phyloP scores from a whole-genome alignment of 2,329 filamentous ascomycete species.

The Periconia macrospinosa region DNA sequence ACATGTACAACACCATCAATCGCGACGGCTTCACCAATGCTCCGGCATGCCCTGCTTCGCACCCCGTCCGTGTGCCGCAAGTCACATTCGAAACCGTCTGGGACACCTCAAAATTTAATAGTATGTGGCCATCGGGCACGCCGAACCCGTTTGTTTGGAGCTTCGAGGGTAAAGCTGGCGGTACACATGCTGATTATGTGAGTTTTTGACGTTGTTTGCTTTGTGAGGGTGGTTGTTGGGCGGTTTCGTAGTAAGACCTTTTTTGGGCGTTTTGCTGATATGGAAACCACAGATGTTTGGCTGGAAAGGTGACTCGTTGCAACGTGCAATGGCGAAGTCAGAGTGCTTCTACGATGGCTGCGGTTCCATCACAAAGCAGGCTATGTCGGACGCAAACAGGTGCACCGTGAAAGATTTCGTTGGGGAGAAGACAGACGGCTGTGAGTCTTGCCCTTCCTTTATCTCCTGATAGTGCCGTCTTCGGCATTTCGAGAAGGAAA shows the following conservation, averaged over 20 bases:
- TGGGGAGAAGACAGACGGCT: constrained; percentile 21
- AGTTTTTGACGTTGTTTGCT: constrained; percentile 14
- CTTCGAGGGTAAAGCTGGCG: constrained; percentile 16
- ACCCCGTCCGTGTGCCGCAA: constrained; percentile 26
- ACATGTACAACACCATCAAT: constrained; percentile 33
- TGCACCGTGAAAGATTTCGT: constrained; percentile 27
- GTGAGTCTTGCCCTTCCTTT: constrained; percentile 9
- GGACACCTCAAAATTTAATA: constrained; percentile 29
- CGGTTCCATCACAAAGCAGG: constrained; percentile 25
- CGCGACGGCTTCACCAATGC: constrained; percentile 25
- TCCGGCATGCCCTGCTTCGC: constrained; percentile 20
- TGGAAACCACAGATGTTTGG: constrained; percentile 13
- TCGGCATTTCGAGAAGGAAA: neutral
- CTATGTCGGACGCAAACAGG: constrained; percentile 21
- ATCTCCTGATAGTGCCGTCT: neutral
- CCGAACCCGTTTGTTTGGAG: constrained; percentile 18
- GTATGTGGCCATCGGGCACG: constrained; percentile 18
- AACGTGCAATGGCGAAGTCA: constrained; percentile 19
- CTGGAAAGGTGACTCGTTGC: constrained; percentile 19
- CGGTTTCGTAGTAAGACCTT: neutral
- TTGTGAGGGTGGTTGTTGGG: neutral
- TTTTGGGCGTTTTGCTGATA: too few relatives aligned
- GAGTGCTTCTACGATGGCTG: constrained; percentile 23
- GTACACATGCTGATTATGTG: constrained; percentile 28
- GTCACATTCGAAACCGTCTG: constrained; percentile 27